A percentile compares a stretch with the other conserved stretches of the same genome.
Evolutionary conservation across 1,284 basidiomycete species (phyloP).

Genomic region (Ceratobasidium theobromae): DNA sequence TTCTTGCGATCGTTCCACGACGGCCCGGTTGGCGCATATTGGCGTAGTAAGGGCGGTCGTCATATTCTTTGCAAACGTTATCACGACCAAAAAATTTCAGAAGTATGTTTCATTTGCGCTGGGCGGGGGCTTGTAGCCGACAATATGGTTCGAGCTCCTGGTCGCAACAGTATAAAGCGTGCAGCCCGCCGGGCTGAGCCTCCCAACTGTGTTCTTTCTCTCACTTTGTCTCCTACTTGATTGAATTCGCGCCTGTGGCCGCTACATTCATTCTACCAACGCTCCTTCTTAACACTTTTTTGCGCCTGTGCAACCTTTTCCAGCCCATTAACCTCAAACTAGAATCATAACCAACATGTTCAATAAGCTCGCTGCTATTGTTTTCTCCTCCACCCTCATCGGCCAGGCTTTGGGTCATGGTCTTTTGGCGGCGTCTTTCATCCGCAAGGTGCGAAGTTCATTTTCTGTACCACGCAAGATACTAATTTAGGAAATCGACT

Average conservation of each 20-base stretch:
- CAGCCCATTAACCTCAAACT: conserved; percentile 2
- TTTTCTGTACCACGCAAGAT: neutral
- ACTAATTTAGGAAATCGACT: neutral
- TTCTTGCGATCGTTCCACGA: neutral
- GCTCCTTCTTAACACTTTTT: conserved; percentile 9
- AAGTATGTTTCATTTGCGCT: neutral
- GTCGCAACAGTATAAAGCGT: neutral
- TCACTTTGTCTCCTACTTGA: neutral
- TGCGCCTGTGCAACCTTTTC: neutral
- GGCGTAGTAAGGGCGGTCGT: conserved; percentile 8
- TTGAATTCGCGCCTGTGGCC: conserved; percentile 4
- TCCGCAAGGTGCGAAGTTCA: neutral
- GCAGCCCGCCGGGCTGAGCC: neutral
- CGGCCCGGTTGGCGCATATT: conserved; percentile 13
- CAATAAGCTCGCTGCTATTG: conserved; percentile 6
- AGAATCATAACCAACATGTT: neutral
- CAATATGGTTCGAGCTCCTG: neutral
- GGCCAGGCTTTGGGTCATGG: neutral
- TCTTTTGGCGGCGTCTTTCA: neutral
- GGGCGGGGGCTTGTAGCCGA: neutral
- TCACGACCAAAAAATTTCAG: neutral
- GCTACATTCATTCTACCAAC: conserved; percentile 18
- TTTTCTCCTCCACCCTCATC: conserved; percentile 1
- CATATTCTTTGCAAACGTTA: conserved; percentile 1
- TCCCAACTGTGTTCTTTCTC: neutral